These are phyloP conservation scores for Phytopythium kandeliae DNA, from an alignment of 352 stramenopile species.

Conservation along the genomic window DNA sequence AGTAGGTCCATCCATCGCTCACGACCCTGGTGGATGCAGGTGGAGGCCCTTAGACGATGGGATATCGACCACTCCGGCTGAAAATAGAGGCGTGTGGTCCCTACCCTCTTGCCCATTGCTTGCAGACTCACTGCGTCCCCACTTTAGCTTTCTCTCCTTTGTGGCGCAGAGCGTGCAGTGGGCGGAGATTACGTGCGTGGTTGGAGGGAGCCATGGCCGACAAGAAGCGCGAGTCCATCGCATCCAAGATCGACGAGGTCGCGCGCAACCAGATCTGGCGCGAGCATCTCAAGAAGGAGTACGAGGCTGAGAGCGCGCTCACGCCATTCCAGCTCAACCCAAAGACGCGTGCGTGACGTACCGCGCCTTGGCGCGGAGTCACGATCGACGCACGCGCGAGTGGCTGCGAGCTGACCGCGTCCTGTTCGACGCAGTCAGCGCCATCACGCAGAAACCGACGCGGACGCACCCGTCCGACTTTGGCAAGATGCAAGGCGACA, in stretches of 20 bases:
- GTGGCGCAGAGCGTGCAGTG: no score
- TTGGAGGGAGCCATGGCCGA: constrained; percentile 62
- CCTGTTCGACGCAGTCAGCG: constrained; percentile 37
- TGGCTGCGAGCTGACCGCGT: not conserved
- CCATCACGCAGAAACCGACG: constrained; percentile 72
- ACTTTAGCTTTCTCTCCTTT: not conserved
- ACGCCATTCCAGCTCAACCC: constrained; percentile 84
- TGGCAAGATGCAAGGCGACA: constrained; percentile 43
- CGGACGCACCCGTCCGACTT: constrained; percentile 73
- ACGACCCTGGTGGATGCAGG: no score
- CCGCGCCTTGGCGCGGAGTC: no score
- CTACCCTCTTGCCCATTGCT: no score
- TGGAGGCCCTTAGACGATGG: no score
- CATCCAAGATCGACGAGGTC: constrained; percentile 83
- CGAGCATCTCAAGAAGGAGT: constrained; percentile 83
- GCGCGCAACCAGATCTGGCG: constrained; percentile 85
- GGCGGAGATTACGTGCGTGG: no score
- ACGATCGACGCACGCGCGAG: no score
- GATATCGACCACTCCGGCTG: no score
- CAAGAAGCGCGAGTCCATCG: constrained; percentile 70
- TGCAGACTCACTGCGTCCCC: no score
- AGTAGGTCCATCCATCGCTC: no score
- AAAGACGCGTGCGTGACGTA: constrained; percentile 65
- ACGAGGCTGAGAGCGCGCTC: constrained; percentile 63
- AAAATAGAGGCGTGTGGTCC: constrained; percentile 1